Conservation (phyloP, 2,329 filamentous ascomycete species). For the Colletotrichum liaoningense region DNA sequence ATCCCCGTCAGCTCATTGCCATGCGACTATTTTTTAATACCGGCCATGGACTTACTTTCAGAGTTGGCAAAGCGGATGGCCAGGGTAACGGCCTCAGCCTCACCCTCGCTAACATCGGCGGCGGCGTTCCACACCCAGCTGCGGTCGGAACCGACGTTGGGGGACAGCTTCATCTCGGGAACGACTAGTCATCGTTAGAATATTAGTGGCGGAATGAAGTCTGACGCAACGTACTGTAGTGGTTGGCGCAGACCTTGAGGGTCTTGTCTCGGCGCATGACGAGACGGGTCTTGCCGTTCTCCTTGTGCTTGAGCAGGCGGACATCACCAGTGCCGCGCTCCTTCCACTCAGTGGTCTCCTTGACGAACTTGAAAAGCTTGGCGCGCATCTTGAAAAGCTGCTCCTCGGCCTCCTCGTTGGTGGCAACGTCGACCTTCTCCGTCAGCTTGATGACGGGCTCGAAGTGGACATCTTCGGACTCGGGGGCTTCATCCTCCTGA, state of each 20-base stretch:
- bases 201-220: not conserved
- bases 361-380: conserved; percentile 98
- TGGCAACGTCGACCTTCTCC: conserved; percentile 96
- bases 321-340: conserved; percentile 98
- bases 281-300: conserved; percentile 96
- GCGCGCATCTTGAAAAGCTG: conserved; percentile 99
- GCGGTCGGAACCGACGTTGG: conserved; percentile 97
- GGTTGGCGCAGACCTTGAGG: conserved; percentile 99
- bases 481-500: conserved; percentile 79
- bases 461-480: conserved; percentile 95
- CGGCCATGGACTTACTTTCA: conserved; percentile 78
- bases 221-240: conserved; percentile 81
- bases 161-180: conserved; percentile 98
- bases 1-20: conserved; percentile 41
- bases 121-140: conserved; percentile 99
- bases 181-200: conserved; percentile 71
- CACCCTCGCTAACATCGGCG: conserved; percentile 97
- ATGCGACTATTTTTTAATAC: not conserved
- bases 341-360: conserved; percentile 96
- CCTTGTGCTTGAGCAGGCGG: conserved; percentile 96
- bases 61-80: conserved; percentile 98
- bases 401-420: conserved; percentile 98
- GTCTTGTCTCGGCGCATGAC: conserved; percentile 99
- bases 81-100: conserved; percentile 94
- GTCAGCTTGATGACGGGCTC: conserved; percentile 96